A percentile compares a stretch with the other conserved stretches of the same genome.
Evolutionary conservation across 768 basidiomycete genomes (phyloP).

Genomic region (Leccinum pellstonianum): DNA sequence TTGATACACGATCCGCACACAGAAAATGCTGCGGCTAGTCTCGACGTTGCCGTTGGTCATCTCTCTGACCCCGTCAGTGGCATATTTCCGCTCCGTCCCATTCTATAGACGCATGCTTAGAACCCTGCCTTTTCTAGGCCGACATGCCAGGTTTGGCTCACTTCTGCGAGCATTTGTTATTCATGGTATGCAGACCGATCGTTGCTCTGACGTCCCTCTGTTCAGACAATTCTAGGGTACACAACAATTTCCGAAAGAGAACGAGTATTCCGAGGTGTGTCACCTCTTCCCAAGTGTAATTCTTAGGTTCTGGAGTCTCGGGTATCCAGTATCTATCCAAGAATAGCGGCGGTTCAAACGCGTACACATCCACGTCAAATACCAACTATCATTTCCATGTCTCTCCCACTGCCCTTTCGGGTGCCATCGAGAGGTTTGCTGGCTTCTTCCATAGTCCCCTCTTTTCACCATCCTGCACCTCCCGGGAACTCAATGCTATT

Average conservation of each 20-base stretch:
- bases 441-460: constrained; percentile 93
- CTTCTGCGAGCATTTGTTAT: constrained; percentile 94
- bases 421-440: constrained; percentile 75
- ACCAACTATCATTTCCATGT: constrained; percentile 88
- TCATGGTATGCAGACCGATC: constrained; percentile 65
- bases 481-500: constrained; percentile 91
- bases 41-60: constrained; percentile 95
- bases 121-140: constrained; percentile 40
- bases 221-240: constrained; percentile 55
- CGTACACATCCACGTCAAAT: constrained; percentile 87
- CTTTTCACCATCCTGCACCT: constrained; percentile 81
- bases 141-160: constrained; percentile 93
- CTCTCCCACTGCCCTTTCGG: constrained; percentile 57
- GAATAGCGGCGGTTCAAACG: constrained; percentile 88
- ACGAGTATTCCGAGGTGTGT: constrained; percentile 85
- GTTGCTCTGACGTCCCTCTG: neutral
- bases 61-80: constrained; percentile 81
- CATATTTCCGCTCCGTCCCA: neutral
- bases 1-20: constrained; percentile 81
- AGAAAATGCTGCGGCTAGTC: constrained; percentile 92
- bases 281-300: neutral
- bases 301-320: neutral
- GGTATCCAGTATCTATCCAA: constrained; percentile 62
- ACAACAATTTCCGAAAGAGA: constrained; percentile 83
- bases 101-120: constrained; percentile 1